These are phyloP conservation scores for Musa beccarii DNA, from an alignment of 176 grass and related monocot genomes.

Conservation along the genomic window DNA sequence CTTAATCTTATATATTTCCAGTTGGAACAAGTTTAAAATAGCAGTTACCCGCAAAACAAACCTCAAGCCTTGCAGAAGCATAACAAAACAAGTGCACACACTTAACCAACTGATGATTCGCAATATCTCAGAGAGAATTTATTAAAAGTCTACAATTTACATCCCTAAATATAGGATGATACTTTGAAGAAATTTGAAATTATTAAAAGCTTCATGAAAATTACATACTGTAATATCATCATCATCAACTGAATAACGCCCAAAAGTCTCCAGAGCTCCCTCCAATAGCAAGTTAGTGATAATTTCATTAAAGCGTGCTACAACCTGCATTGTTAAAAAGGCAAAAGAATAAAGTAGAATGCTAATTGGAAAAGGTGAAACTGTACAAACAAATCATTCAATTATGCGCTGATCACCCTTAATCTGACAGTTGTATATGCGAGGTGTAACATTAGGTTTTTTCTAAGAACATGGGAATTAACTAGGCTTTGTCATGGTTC, in stretches of 20 bases:
- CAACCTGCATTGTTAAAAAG: conserved; percentile 47
- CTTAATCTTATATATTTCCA: neutral
- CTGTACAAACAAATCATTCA: neutral
- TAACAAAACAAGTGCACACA: neutral
- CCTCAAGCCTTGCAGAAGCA: neutral
- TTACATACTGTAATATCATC: conserved; percentile 75
- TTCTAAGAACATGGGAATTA: too few relatives aligned
- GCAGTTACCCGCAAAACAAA: neutral
- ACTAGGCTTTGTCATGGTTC: too few relatives aligned
- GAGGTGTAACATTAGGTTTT: too few relatives aligned
- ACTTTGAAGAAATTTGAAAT: neutral
- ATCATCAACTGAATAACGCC: conserved; percentile 57
- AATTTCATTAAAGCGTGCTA: conserved; percentile 87
- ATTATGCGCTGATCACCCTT: neutral
- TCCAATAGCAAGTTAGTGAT: conserved; percentile 77
- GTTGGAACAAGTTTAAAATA: neutral
- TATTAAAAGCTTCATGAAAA: neutral
- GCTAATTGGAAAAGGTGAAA: conserved; percentile 1
- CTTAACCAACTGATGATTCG: neutral
- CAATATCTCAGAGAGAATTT: neutral
- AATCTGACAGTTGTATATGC: too few relatives aligned
- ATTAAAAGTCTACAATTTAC: neutral
- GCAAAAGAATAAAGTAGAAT: conserved; percentile 2
- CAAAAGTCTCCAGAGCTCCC: conserved; percentile 74
- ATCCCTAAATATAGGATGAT: neutral